phyloP scores from a whole-genome alignment of 2,329 filamentous ascomycete genomes.

The Ophiostoma perfectum region DNA sequence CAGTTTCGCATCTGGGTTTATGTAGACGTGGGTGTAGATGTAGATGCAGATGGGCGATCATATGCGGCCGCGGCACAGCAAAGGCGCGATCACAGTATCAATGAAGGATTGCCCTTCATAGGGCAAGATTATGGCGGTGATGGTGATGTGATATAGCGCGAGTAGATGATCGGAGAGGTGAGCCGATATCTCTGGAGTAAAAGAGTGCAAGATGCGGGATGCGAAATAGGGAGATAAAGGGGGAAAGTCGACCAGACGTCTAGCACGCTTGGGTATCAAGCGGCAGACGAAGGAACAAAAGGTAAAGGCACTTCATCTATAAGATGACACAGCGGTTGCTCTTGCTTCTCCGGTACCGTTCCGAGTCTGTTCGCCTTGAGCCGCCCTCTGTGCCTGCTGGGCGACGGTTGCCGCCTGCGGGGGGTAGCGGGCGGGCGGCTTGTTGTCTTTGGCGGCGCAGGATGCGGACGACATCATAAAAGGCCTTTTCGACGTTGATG shows the following conservation, averaged over 20 bases:
- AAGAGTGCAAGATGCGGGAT: background rate
- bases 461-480: slow-evolving; percentile 93
- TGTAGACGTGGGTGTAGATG: background rate
- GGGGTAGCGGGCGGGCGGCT: slow-evolving; percentile 27
- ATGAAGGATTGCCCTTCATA: background rate
- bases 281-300: background rate
- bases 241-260: background rate
- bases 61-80: background rate
- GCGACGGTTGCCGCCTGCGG: slow-evolving; percentile 22
- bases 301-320: slow-evolving; percentile 19
- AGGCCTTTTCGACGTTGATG: slow-evolving; percentile 97
- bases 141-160: background rate
- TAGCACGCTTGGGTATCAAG: background rate
- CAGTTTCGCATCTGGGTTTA: background rate
- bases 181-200: background rate
- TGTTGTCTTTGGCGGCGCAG: slow-evolving; percentile 56
- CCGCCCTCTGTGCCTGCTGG: slow-evolving; percentile 23
- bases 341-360: slow-evolving; percentile 27
- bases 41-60: too few species aligned
- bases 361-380: slow-evolving; percentile 23
- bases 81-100: background rate
- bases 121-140: background rate
- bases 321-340: slow-evolving; percentile 27
- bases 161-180: background rate
- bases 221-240: background rate